A percentile compares a stretch with the other conserved stretches of the same genome.
Evolutionary conservation across 176 grass and related monocot genomes (phyloP).

Genomic region (Paspalum vaginatum): DNA sequence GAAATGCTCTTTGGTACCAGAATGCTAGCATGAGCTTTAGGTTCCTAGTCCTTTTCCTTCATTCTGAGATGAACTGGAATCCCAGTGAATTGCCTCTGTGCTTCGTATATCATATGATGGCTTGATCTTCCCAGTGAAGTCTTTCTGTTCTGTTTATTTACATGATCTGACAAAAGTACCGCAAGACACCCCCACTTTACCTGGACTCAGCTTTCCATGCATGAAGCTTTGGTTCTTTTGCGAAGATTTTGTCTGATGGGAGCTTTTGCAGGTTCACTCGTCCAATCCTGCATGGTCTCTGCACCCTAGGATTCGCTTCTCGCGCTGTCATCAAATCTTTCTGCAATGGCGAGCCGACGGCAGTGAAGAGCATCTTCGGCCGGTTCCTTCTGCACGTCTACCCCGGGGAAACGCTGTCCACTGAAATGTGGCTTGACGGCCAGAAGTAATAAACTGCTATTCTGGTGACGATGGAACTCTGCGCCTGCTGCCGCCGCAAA

Average conservation of each 20-base stretch:
- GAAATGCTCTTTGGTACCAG: not conserved
- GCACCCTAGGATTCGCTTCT: conserved; percentile 70
- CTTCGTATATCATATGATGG: not conserved
- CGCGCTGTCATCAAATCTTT: conserved; percentile 77
- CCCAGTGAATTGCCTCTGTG: not conserved
- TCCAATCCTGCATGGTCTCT: conserved; percentile 88
- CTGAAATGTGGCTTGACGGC: conserved; percentile 87
- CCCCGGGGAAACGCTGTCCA: conserved; percentile 70
- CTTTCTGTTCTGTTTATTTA: not conserved
- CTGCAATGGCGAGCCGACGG: conserved; percentile 66
- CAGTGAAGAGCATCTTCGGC: conserved; percentile 69
- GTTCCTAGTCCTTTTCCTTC: not conserved
- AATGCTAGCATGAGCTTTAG: not conserved
- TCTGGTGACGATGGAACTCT: not conserved
- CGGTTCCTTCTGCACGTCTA: conserved; percentile 88
- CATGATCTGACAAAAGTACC: conserved; percentile 32
- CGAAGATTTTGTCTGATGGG: conserved; percentile 31
- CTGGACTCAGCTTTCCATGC: conserved; percentile 23
- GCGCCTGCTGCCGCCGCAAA: not conserved
- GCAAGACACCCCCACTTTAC: conserved; percentile 8
- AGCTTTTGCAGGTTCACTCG: conserved; percentile 65
- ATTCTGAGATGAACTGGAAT: not conserved
- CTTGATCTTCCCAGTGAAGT: not conserved
- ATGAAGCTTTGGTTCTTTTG: conserved; percentile 16
- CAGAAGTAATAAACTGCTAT: conserved; percentile 57